A percentile compares a stretch with the other conserved stretches of the same genome.
Evolutionary conservation across 495 filamentous ascomycete genomes (phyloP).

Genomic region (Aspergillus conjunctus): DNA sequence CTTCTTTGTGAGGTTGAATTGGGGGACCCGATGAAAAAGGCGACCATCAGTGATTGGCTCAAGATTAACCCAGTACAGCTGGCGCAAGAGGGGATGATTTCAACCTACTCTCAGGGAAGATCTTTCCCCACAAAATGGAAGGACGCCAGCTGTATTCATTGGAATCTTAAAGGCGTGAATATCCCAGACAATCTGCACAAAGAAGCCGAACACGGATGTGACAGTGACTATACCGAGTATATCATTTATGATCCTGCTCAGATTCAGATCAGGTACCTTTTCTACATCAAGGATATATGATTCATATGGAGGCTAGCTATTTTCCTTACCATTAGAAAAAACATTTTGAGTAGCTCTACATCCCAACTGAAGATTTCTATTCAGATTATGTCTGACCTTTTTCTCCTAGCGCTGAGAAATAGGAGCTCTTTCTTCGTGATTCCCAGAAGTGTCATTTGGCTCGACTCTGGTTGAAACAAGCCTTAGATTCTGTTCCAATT

Average conservation of each 20-base stretch:
- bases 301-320: too few relatives aligned
- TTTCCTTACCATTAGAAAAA: too few relatives aligned
- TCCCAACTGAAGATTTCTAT: too few relatives aligned
- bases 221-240: background rate
- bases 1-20: constrained; percentile 81
- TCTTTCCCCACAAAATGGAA: background rate
- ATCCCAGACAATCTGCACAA: background rate
- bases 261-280: background rate
- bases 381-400: too few relatives aligned
- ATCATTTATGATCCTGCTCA: background rate
- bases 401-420: too few relatives aligned
- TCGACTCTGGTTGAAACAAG: too few relatives aligned
- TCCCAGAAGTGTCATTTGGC: too few relatives aligned
- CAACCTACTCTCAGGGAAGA: background rate
- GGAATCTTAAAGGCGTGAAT: background rate
- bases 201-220: background rate
- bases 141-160: background rate
- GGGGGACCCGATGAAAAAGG: background rate
- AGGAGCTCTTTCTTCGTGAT: too few relatives aligned
- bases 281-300: background rate
- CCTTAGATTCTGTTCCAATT: too few relatives aligned
- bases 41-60: too few relatives aligned
- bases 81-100: background rate
- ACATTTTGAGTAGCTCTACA: too few relatives aligned
- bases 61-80: too few relatives aligned